Conservation (phyloP, 225 moss, liverwort and hornwort species). For the Straminergon stramineum region DNA sequence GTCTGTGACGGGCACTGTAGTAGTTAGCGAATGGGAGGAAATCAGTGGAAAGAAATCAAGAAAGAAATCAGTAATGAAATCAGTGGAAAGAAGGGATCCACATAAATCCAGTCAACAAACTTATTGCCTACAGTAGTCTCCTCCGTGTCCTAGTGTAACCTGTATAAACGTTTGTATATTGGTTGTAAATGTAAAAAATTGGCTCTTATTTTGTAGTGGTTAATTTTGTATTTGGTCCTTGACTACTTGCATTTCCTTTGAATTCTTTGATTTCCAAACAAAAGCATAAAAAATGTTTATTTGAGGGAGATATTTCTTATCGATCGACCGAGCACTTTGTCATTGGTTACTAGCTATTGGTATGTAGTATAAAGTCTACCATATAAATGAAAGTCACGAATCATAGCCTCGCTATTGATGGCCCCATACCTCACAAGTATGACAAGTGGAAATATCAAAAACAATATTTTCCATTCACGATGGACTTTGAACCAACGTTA, state of each 20-base stretch:
- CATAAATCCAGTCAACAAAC: not conserved
- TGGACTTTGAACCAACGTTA: not conserved
- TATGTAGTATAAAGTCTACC: too few relatives aligned
- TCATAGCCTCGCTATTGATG: accelerated
- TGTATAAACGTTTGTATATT: too few relatives aligned
- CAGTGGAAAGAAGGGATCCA: not conserved
- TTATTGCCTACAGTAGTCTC: not conserved
- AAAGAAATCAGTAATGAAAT: not conserved
- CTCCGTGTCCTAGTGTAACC: too few relatives aligned
- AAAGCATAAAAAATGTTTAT: not conserved
- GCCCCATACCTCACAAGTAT: not conserved
- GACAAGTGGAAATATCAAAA: not conserved
- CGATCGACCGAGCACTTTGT: accelerated
- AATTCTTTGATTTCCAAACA: not conserved
- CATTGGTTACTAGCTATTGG: too few relatives aligned
- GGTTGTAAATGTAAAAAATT: too few relatives aligned
- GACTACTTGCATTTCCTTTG: accelerated
- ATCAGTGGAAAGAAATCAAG: not conserved
- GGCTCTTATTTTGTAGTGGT: not conserved
- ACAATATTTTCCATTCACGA: not conserved
- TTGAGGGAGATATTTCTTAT: accelerated
- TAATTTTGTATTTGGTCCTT: not conserved
- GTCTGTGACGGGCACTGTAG: too few relatives aligned
- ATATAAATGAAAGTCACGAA: too few relatives aligned
- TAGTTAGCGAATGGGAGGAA: not conserved